Conservation (phyloP, 2,329 filamentous ascomycete species). For the Aspergillus proliferans region DNA sequence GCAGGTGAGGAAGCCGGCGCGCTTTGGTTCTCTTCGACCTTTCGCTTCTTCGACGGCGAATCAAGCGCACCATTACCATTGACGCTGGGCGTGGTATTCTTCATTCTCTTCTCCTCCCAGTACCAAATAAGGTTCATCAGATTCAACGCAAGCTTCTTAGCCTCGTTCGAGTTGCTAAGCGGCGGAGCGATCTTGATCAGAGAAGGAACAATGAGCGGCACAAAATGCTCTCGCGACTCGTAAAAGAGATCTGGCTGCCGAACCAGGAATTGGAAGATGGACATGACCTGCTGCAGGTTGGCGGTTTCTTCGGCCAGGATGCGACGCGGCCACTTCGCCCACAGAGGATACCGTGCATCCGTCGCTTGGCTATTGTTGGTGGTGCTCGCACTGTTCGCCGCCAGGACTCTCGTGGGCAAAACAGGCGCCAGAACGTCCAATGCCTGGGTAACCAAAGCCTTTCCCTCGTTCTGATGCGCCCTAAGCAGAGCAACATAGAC, state of each 20-base stretch:
- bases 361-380: slow-evolving; percentile 49
- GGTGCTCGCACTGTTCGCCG: slow-evolving; percentile 3
- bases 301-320: slow-evolving; percentile 91
- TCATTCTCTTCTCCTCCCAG: slow-evolving; percentile 82
- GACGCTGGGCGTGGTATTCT: slow-evolving; percentile 44
- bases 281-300: slow-evolving; percentile 91
- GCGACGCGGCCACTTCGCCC: slow-evolving; percentile 83
- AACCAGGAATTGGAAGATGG: slow-evolving; percentile 95
- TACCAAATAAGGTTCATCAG: slow-evolving; percentile 85
- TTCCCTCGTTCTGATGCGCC: slow-evolving; percentile 91
- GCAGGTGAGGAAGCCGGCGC: slow-evolving; percentile 52
- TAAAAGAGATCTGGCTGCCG: slow-evolving; percentile 91
- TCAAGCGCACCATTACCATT: slow-evolving; percentile 45
- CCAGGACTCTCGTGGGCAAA: slow-evolving; percentile 70
- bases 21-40: slow-evolving; percentile 59
- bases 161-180: slow-evolving; percentile 80
- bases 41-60: slow-evolving; percentile 71
- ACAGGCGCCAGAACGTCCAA: slow-evolving; percentile 93
- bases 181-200: slow-evolving; percentile 77
- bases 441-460: slow-evolving; percentile 85
- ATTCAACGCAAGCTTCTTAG: slow-evolving; percentile 82
- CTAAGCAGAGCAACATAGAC: slow-evolving; percentile 88
- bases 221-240: slow-evolving; percentile 86
- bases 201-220: slow-evolving; percentile 79
- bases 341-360: slow-evolving; percentile 69